Evolutionary conservation across 106 monocot species (phyloP).

Genomic region (Apostasia ramifera): DNA sequence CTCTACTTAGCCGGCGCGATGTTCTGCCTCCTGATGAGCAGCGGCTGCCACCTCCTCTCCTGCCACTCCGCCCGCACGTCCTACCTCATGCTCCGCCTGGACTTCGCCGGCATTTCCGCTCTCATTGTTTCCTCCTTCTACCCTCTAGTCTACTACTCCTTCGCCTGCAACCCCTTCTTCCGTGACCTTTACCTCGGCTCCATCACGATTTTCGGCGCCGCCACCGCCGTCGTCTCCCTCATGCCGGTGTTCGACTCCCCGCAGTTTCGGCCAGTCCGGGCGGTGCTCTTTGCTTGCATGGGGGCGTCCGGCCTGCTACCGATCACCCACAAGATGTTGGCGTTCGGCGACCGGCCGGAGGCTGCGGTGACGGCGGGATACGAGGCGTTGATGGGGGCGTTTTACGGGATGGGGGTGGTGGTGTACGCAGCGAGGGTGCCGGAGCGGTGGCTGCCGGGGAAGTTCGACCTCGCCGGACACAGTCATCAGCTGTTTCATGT

Average conservation of each 20-base stretch:
- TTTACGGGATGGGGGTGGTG: slow-evolving; percentile 53
- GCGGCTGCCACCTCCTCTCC: slow-evolving; percentile 64
- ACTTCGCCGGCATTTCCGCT: slow-evolving; percentile 63
- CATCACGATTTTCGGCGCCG: slow-evolving; percentile 60
- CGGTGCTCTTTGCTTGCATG: slow-evolving; percentile 64
- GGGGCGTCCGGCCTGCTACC: slow-evolving; percentile 59
- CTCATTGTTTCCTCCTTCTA: slow-evolving; percentile 87
- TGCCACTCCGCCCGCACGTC: slow-evolving; percentile 68
- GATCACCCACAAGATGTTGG: slow-evolving; percentile 54
- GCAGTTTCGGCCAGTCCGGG: slow-evolving; percentile 31
- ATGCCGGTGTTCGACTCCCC: slow-evolving; percentile 52
- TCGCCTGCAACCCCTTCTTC: slow-evolving; percentile 58
- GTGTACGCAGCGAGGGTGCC: slow-evolving; percentile 55
- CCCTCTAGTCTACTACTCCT: slow-evolving; percentile 72
- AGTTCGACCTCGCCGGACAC: slow-evolving; percentile 60
- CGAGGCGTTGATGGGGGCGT: slow-evolving; percentile 49
- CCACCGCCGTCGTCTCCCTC: slow-evolving; percentile 43
- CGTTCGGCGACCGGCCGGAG: slow-evolving; percentile 39
- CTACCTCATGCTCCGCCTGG: slow-evolving; percentile 69
- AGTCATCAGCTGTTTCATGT: slow-evolving; percentile 79
- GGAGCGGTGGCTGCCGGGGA: slow-evolving; percentile 76
- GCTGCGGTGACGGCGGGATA: slow-evolving; percentile 47
- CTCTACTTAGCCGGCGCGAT: slow-evolving; percentile 62
- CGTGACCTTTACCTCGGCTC: slow-evolving; percentile 47
- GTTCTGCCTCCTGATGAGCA: slow-evolving; percentile 82